Percentiles rank a stretch among this genome's conserved stretches.
phyloP scores from a whole-genome alignment of 2,329 filamentous ascomycete species.

The Stagonosporopsis tanaceti region DNA sequence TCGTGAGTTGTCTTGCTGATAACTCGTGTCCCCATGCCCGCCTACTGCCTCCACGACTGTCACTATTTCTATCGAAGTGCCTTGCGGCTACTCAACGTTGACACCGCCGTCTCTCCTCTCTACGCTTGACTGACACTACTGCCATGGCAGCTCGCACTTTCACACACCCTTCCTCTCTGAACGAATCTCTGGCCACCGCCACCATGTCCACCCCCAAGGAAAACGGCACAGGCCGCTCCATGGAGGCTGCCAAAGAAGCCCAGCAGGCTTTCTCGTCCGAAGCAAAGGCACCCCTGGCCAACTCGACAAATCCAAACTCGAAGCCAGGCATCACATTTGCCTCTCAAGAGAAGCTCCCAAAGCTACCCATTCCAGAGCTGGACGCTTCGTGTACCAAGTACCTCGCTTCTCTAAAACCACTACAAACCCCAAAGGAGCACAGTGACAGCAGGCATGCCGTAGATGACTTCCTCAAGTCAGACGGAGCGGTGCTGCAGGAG shows the following conservation, averaged over 20 bases:
- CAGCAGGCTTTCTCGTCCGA: slow-evolving; percentile 57
- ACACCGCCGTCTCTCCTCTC: slow-evolving; percentile 78
- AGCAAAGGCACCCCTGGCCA: slow-evolving; percentile 56
- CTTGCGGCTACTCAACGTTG: slow-evolving; percentile 83
- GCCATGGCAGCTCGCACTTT: slow-evolving; percentile 74
- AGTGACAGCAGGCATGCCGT: slow-evolving; percentile 82
- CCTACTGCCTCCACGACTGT: slow-evolving; percentile 83
- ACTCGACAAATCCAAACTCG: slow-evolving; percentile 61
- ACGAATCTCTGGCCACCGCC: slow-evolving; percentile 63
- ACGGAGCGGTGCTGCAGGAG: slow-evolving; percentile 86
- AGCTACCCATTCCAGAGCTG: slow-evolving; percentile 90
- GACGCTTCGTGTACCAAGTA: slow-evolving; percentile 81
- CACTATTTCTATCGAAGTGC: slow-evolving; percentile 94
- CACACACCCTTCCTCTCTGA: slow-evolving; percentile 74
- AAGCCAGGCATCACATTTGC: slow-evolving; percentile 86
- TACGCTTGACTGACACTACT: slow-evolving; percentile 68
- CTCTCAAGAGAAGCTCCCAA: slow-evolving; percentile 85
- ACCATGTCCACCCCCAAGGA: slow-evolving; percentile 50
- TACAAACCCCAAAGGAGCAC: slow-evolving; percentile 83
- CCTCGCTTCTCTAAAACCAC: slow-evolving; percentile 76
- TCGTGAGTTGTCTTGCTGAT: slow-evolving; percentile 24
- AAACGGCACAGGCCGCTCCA: slow-evolving; percentile 52
- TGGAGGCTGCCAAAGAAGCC: slow-evolving; percentile 63
- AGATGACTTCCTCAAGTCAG: slow-evolving; percentile 79
- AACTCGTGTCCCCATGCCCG: slow-evolving; percentile 67